phyloP scores from a whole-genome alignment of 2,329 filamentous ascomycete genomes.

The Gnomoniopsis smithogilvyi region DNA sequence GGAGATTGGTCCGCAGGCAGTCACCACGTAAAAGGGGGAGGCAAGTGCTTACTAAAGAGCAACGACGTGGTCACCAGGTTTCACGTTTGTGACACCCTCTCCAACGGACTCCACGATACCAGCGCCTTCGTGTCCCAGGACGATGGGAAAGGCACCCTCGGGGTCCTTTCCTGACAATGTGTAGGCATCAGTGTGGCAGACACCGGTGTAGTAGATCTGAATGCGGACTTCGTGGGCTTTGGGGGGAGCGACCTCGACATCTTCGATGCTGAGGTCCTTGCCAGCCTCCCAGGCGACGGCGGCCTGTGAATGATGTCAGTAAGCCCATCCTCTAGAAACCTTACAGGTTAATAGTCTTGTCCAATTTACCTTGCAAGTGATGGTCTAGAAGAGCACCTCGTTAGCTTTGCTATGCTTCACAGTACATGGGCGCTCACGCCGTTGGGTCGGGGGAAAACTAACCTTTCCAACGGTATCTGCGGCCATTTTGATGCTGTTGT shows the following conservation, averaged over 20 bases:
- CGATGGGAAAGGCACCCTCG: slow-evolving; percentile 87
- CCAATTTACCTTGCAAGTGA: slow-evolving; percentile 16
- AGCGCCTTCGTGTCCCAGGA: slow-evolving; percentile 87
- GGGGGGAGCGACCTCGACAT: slow-evolving; percentile 87
- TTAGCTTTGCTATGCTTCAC: slow-evolving; percentile 1
- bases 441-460: neutral
- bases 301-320: slow-evolving; percentile 52
- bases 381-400: slow-evolving; percentile 3
- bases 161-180: slow-evolving; percentile 95
- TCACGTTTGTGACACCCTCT: slow-evolving; percentile 92
- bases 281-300: slow-evolving; percentile 97
- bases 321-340: neutral
- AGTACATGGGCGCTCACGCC: too few species aligned
- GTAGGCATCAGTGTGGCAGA: slow-evolving; percentile 97
- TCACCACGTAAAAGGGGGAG: neutral
- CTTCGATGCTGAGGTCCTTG: slow-evolving; percentile 84
- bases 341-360: neutral
- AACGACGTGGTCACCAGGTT: slow-evolving; percentile 87
- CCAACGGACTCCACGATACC: slow-evolving; percentile 91
- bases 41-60: slow-evolving; percentile 69
- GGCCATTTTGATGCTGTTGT: slow-evolving; percentile 7
- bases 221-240: slow-evolving; percentile 94
- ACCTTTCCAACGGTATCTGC: slow-evolving; percentile 19
- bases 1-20: neutral
- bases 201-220: slow-evolving; percentile 95